Evolutionary conservation across 2,329 filamentous ascomycete genomes (phyloP), one percentile per base, ranked within the genome.

Genomic region (Hypoxylon sp.): DNA sequence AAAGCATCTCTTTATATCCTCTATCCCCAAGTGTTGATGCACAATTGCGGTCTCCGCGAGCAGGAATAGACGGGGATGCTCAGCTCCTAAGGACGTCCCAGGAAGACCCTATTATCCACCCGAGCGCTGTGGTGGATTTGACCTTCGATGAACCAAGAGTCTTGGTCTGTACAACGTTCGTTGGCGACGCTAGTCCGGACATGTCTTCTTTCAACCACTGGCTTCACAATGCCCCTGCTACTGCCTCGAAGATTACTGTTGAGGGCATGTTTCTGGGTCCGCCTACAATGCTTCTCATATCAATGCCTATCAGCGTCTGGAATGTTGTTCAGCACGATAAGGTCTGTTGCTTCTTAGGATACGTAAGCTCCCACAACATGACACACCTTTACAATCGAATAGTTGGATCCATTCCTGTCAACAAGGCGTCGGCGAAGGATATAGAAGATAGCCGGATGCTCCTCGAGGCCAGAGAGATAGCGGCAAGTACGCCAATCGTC

Each of bases 181-280:
- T 90, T 28, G 88, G 88, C 28, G 88, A 90, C 71, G 86, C 88
- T 2, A 90, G 86, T 70, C 83, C 87, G 11, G 88, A 90, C 68
- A 90, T 90, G 87, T 85, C 86, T 2, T 89, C 84, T 23, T 90
- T 90, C 75, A 86, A 89, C 63, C 85, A 89, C 68, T 91, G 89
- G 89, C 81, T 91, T n/a, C 85, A 87, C 49, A 86, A 87, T 69
- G 84, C 84, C 0, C 87, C 88, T 1, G 78, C 84, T 0, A 82
- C 87, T 2, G 85, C 86, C 0, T 82, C 85, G 14, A 88, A 86
- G 71, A 87, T 91, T 62, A 83, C 85, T 5, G 87, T 91, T 3
- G 89, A 91, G 74, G 89, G 88, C 70, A 90, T 91, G 87, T 91
- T 91, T 68, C 80, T 90, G 17, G 89, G 89, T 0, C 89, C 89